phyloP scores from a whole-genome alignment of 2,329 filamentous ascomycete genomes.

The Simplicillium aogashimaense region DNA sequence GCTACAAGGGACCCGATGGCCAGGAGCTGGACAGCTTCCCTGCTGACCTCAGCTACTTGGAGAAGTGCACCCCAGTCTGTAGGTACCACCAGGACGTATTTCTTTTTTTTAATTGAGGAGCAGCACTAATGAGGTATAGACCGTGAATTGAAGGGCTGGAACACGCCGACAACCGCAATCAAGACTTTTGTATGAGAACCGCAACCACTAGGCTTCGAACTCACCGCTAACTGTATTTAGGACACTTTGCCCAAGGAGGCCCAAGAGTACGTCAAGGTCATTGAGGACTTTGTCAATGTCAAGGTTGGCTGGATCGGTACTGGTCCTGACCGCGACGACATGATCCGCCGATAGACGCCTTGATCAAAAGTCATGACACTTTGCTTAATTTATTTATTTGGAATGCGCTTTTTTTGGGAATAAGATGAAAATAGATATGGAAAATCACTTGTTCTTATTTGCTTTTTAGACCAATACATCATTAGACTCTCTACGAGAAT shows the following conservation, averaged over 20 bases:
- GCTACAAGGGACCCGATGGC: slow-evolving; percentile 42
- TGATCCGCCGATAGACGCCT: too few relatives aligned
- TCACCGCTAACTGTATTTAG: slow-evolving; percentile 9
- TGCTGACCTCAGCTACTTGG: slow-evolving; percentile 48
- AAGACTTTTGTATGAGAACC: slow-evolving; percentile 30
- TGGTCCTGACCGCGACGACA: neutral
- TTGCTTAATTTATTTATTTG: too few relatives aligned
- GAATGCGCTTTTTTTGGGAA: too few relatives aligned
- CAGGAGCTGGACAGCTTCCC: slow-evolving; percentile 42
- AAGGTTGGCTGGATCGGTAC: slow-evolving; percentile 21
- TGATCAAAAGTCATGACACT: too few relatives aligned
- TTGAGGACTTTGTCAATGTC: slow-evolving; percentile 56
- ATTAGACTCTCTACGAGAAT: too few relatives aligned
- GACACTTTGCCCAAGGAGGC: slow-evolving; percentile 55
- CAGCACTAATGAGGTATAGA: slow-evolving; percentile 48
- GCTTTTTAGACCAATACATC: too few relatives aligned
- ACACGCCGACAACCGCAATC: slow-evolving; percentile 49
- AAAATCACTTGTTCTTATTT: too few relatives aligned
- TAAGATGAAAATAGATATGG: too few relatives aligned
- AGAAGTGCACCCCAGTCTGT: slow-evolving; percentile 10
- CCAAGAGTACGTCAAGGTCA: slow-evolving; percentile 52
- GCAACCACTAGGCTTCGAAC: too few relatives aligned
- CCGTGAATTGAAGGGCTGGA: slow-evolving; percentile 60
- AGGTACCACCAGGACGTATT: too few relatives aligned
- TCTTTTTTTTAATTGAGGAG: too few relatives aligned